Evolutionary conservation across 1,284 basidiomycete species (phyloP), one percentile per base, ranked within the genome.

Genomic region (Cutaneotrichosporon mucoides): DNA sequence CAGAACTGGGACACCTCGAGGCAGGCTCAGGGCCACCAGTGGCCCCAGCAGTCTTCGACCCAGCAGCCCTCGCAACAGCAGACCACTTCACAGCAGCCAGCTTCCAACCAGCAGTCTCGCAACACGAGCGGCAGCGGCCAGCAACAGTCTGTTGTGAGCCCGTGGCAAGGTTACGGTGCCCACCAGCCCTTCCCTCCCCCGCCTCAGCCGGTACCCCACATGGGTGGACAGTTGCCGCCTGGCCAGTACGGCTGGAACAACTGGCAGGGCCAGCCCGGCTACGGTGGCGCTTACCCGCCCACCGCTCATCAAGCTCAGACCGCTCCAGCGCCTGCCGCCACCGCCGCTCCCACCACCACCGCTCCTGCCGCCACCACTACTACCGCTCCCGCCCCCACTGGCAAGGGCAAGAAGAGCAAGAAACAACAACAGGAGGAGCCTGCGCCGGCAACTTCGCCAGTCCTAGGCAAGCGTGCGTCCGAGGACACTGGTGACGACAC

Each of bases 381-480:
- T 9, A 50, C 51, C 3, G 33, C 24, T 24, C 24, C 24, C 24
- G 24, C 24, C 2, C 24, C 50, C 7, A 46, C 48, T 35, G 15
- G 67, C 56, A 66, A 69, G 63, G 45, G 48, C 38, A 64, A 61
- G 52, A 65, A 62, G 63, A 36, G 37, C 40, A 52, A 53, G 47
- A 56, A 24, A 24, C 24, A 24, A 24, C 24, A 24, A 24, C n/a
- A 51, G 60, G 57, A 49, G 10, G 56, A 55, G 4, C 56, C 58
- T 1, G 53, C 53, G 54, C 24, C 24, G 24, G 36, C 58, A 1
- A 40, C 59, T n/a, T 66, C 63, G 11, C 56, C 66, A 24, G 65
- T 66, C 12, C 53, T 70, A 1, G 70, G 69, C 38, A 75, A 76
- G 61, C 67, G 73, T 35, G 46, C 62, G 1, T 59, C 68, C 7